Evolutionary conservation across 257 asterid genomes (phyloP).

Genomic region (Solanum peruvianum): DNA sequence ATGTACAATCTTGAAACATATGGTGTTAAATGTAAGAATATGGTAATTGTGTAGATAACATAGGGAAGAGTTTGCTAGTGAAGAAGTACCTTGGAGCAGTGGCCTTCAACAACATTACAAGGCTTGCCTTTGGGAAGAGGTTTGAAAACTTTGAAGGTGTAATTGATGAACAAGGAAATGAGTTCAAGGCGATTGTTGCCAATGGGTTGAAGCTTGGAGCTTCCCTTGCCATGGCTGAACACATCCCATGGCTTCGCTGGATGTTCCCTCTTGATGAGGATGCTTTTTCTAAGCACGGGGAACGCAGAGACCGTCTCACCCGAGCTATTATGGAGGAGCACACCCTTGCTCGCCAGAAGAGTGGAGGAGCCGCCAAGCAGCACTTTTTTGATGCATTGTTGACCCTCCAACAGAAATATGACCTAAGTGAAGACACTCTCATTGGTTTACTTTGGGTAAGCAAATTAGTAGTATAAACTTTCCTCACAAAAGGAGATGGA

Average conservation of each 20-base stretch:
- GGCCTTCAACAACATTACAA: constrained; percentile 64
- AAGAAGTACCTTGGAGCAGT: constrained; percentile 60
- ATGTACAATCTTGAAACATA: not conserved
- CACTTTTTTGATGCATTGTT: constrained; percentile 64
- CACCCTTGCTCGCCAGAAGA: constrained; percentile 38
- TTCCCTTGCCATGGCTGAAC: constrained; percentile 62
- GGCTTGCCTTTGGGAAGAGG: constrained; percentile 65
- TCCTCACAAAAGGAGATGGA: not conserved
- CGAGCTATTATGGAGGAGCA: constrained; percentile 67
- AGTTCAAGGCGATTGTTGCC: constrained; percentile 54
- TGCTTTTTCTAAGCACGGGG: constrained; percentile 49
- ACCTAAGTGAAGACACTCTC: constrained; percentile 66
- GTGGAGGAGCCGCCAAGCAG: constrained; percentile 46
- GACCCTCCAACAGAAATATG: constrained; percentile 48
- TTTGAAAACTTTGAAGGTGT: constrained; percentile 46
- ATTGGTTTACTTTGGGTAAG: constrained; percentile 77
- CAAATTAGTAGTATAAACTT: not conserved
- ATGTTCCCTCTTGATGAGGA: constrained; percentile 59
- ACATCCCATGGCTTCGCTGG: constrained; percentile 76
- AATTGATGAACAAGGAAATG: constrained; percentile 57
- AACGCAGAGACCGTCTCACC: constrained; percentile 48
- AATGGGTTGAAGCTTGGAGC: constrained; percentile 60
- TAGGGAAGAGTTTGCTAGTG: constrained; percentile 40
- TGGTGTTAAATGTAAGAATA: not conserved
- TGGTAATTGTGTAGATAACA: constrained; percentile 18